phyloP scores from a whole-genome alignment of 345 rosid genomes.

The Rhodamnia rubescens region DNA sequence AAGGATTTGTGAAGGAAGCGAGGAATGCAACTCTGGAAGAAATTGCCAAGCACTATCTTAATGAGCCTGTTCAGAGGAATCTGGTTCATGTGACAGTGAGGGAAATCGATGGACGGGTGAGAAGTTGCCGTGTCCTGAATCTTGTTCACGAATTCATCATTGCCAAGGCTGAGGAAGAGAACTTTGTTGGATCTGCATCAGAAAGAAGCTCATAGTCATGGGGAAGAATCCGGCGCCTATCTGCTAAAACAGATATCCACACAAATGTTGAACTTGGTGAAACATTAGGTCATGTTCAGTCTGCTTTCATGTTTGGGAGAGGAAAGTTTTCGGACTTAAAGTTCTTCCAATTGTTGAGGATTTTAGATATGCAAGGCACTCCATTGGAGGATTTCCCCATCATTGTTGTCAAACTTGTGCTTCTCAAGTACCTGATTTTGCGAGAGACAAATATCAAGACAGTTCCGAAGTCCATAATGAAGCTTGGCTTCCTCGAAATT shows the following conservation, averaged over 20 bases:
- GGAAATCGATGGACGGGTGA: not conserved
- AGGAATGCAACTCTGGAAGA: not conserved
- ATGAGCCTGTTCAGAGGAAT: conserved; percentile 2
- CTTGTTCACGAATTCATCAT: conserved; percentile 2
- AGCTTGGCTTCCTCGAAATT: not conserved
- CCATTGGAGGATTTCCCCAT: not conserved
- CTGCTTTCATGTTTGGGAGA: not conserved
- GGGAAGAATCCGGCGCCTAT: not conserved
- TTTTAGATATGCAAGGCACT: not conserved
- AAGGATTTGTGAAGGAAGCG: conserved; percentile 2
- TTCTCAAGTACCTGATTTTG: conserved; percentile 4
- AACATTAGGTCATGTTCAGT: not conserved
- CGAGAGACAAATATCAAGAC: not conserved
- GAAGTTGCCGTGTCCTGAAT: conserved; percentile 1
- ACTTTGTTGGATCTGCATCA: not conserved
- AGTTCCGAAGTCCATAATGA: not conserved
- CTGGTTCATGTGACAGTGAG: not conserved
- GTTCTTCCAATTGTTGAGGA: not conserved
- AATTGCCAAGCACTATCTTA: not conserved
- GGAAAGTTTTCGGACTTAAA: not conserved
- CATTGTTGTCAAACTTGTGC: not conserved
- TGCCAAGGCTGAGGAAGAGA: not conserved
- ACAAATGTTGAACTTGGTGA: no score
- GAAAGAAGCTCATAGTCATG: not conserved
- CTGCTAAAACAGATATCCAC: not conserved